phyloP scores from a whole-genome alignment of 768 basidiomycete genomes.

The Tricholoma matsutake region DNA sequence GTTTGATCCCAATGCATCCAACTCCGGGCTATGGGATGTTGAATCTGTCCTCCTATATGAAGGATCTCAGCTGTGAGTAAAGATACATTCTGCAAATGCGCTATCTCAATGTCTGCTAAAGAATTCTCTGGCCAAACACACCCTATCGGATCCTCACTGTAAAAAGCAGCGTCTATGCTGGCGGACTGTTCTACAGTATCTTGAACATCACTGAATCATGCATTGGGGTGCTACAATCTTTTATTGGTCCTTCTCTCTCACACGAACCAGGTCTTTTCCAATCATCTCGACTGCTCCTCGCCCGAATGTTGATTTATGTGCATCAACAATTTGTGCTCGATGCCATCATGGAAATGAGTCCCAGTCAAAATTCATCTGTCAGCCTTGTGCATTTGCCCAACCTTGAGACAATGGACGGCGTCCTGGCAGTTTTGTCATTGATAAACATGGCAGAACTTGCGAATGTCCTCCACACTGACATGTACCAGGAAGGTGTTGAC shows the following conservation, averaged over 20 bases:
- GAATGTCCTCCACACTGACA: slow-evolving; percentile 1
- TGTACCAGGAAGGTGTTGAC: not conserved
- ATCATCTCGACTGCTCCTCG: not conserved
- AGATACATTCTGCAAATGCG: not conserved
- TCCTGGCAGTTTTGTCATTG: not conserved
- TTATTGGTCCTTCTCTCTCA: not conserved
- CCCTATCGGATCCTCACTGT: not conserved
- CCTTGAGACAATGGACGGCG: not conserved
- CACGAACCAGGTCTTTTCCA: not conserved
- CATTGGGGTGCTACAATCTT: not conserved
- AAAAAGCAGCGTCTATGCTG: not conserved
- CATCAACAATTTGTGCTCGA: not conserved
- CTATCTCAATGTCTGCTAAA: not conserved
- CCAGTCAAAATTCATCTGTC: not conserved
- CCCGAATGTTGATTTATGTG: not conserved
- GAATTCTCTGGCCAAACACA: not conserved
- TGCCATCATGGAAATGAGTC: not conserved
- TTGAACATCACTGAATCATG: not conserved
- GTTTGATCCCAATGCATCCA: not conserved
- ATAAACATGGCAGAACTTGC: not conserved
- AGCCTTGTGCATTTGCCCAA: not conserved
- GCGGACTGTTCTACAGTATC: not conserved
- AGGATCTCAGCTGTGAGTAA: not conserved
- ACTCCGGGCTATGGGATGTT: not conserved
- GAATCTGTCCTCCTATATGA: not conserved